Base-by-base conservation (phyloP, 306 rosid genomes). In the Dryas drummondii region DNA sequence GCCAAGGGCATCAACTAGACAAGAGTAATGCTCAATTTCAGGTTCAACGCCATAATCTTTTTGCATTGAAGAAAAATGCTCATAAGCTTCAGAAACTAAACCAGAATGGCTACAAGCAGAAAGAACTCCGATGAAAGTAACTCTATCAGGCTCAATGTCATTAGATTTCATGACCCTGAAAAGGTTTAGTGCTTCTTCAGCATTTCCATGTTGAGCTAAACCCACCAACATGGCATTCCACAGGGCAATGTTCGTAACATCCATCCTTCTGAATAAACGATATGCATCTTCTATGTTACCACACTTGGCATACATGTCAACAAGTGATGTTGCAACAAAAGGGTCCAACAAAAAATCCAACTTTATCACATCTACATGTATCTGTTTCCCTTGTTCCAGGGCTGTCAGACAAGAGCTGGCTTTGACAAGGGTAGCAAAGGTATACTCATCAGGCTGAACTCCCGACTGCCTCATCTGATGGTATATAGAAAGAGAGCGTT, bases 201-300 rank as follows among this genome's bases (percentile, higher is more conserved):
- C 97, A 67, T 87, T 79, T 52, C 98, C 98, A 5, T 93, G 90
- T 72, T 89, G 97, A 69, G 96, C 93, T 78, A 93, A 86, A 71
- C 98, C 97, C 22, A 90, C 83, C 66, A 91, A 76, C 96, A 91
- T 87, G 71, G 98, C 94, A 70, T 93, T 93, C 96, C 96, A 93
- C 71, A 80, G 78, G 83, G 89, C 90, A 73, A 87, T 59, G 64
- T 70, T 83, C 79, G 70, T 50, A 1, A 73, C 72, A 46, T 83
- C 78, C 82, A 82, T 81, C 75, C 81, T 87, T 73, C 77, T 71
- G 77, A 91, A 93, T 48, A 91, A 75, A 63, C 69, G 55, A 69
- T 84, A 84, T 7, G 98, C 94, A 71, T 85, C 97, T 76, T 80
- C 88, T 73, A 90, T 84, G 72, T 71, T 86, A 52, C 98, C 98